A percentile compares a stretch with the other conserved stretches of the same genome.
Evolutionary conservation across 495 filamentous ascomycete species (phyloP).

Genomic region (Apiosordaria backusii): DNA sequence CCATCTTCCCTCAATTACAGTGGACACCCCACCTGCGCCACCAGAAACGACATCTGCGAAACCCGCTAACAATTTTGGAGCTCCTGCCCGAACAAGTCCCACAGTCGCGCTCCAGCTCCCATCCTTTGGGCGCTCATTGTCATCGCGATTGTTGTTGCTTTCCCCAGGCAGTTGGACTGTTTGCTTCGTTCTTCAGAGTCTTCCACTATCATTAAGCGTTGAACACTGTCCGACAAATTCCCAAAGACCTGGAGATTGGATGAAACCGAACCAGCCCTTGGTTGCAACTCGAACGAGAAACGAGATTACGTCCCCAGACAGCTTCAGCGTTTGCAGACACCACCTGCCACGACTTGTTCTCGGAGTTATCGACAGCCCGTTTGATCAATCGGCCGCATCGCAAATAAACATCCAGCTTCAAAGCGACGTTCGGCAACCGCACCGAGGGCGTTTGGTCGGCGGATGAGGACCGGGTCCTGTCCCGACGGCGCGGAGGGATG

Average conservation of each 20-base stretch:
- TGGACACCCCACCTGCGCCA: neutral
- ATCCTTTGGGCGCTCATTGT: neutral
- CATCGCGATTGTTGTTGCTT: neutral
- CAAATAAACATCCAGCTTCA: neutral
- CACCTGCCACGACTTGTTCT: neutral
- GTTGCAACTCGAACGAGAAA: neutral
- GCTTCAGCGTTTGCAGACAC: neutral
- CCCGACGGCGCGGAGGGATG: constrained; percentile 42
- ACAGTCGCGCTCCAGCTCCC: constrained; percentile 7
- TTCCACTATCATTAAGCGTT: too few relatives aligned
- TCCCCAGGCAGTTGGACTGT: neutral
- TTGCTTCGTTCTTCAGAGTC: neutral
- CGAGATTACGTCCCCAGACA: neutral
- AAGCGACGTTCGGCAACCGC: neutral
- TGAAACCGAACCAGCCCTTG: neutral
- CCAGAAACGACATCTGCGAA: neutral
- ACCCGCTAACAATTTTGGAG: constrained; percentile 21
- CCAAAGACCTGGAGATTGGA: neutral
- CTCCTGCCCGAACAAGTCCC: constrained; percentile 12
- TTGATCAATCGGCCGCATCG: neutral
- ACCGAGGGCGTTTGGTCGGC: neutral
- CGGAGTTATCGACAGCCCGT: neutral
- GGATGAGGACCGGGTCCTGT: constrained; percentile 28
- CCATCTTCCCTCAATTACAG: neutral
- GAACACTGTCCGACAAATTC: neutral